Evolutionary conservation across 208 protist genomes (phyloP), one percentile per base, ranked within the genome.

Genomic region (Acanthamoeba royreba): DNA sequence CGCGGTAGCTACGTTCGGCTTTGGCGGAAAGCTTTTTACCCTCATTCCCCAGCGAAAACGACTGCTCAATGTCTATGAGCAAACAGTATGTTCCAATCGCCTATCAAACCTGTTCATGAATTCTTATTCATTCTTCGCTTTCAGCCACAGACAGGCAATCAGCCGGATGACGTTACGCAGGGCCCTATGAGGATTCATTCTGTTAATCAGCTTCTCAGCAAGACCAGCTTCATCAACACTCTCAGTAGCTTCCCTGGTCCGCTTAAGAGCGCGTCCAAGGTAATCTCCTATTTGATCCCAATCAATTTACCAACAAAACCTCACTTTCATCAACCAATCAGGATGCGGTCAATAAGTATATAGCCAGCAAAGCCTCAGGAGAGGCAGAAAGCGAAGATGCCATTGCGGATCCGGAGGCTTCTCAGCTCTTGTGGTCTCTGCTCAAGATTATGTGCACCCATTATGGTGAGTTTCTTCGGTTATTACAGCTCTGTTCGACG

Each of bases 361-460:
- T 85, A 28, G 31, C n/a, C 38, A 85, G 31, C 74, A 85, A 85
- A 33, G 74, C 45, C 61, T 72, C 61, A 8, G 61, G 61, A 13
- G 61, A 9, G 15, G 13, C 61, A 19, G 74, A 85, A 49, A 85
- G 45, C 45, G 43, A 46, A 55, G 74, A 85, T n/a, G 74, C 38
- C 5, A 53, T 55, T 25, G 45, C 45, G n/a, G 38, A 55, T 33
- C 45, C 74, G 13, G 74, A 85, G 38, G 74, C 17, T 22, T 38
- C 45, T 19, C 74, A 85, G 5, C 42, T 85, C 5, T 33, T 85
- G 74, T 85, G 74, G 74, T 22, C 43, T 0, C 74, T 85, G 74
- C 45, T 85, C 43, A 85, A 49, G 74, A 33, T 85, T n/a, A 85
- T 85, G 74, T 85, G 74, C 42, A 53, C 38, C 19, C 74, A 85